Evolutionary conservation across 2,329 filamentous ascomycete species (phyloP), one percentile per base, ranked within the genome.

Genomic region (Claviceps humidiphila): DNA sequence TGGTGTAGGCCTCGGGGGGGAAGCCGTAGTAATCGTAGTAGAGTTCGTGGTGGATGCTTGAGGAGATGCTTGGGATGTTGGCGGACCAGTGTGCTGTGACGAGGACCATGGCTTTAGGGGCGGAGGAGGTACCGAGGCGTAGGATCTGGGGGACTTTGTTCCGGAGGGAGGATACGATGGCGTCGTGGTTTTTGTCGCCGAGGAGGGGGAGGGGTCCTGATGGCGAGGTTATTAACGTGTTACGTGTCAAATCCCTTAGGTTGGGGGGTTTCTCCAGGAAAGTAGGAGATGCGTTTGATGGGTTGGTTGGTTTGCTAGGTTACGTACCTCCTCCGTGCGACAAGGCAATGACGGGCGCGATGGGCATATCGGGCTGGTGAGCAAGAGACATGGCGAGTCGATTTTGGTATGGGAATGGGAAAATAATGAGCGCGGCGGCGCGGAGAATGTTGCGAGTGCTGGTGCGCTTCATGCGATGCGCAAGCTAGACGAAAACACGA

Each of bases 21-120:
- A 82, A 82, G 17, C 76, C 76, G 58, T 71, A 72, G 64, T 82
- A 83, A 60, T 83, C 78, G 60, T 79, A 83, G 48, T 72, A 63
- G 4, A 83, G 65, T 2, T 66, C 59, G 52, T 75, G 79, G 24
- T 66, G 68, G 20, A 65, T 58, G 4, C 59, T 72, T 2, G 72
- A 76, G 13, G 75, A 77, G 53, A 83, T 74, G 43, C 70, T 73
- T 1, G 78, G 77, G 8, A 63, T 63, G 14, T 56, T 47, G 2
- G 73, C 73, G 2, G 70, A 71, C 78, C 78, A 81, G 65, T 81
- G 78, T 4, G 78, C 78, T 0, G 78, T 81, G 14, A 81, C 70
- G 37, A 81, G 64, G 9, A 80, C 66, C 46, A 81, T 78, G 24
- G 74, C 78, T 9, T 68, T 67, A 0, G 72, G 74, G 13, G 73